Evolutionary conservation across 1,284 basidiomycete genomes (phyloP).

Genomic region (Marasmius fiardii): DNA sequence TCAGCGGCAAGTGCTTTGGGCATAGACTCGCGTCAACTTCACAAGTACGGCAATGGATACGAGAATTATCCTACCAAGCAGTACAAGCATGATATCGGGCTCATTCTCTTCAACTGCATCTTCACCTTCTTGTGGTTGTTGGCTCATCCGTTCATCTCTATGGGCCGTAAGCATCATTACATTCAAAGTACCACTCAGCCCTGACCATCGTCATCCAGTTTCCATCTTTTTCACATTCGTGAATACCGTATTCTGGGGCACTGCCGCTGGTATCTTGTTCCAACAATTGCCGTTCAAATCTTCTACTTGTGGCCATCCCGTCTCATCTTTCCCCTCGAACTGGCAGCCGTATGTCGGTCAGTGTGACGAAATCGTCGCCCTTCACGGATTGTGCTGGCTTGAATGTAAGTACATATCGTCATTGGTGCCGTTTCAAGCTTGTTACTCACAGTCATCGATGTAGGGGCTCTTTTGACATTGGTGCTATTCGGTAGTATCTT

Average conservation of each 20-base stretch:
- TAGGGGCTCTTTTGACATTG: constrained; percentile 23
- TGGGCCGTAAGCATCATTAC: constrained; percentile 21
- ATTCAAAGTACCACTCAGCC: not conserved
- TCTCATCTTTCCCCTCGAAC: constrained; percentile 16
- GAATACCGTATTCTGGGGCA: constrained; percentile 28
- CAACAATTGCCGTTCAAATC: constrained; percentile 23
- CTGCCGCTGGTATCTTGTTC: constrained; percentile 26
- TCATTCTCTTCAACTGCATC: constrained; percentile 21
- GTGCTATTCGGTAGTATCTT: constrained; percentile 23
- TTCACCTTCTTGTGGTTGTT: constrained; percentile 21
- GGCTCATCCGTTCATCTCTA: constrained; percentile 20
- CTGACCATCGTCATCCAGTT: constrained; percentile 10
- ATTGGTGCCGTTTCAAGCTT: not conserved
- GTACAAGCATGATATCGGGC: constrained; percentile 25
- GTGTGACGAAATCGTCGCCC: constrained; percentile 24
- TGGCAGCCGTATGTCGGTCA: constrained; percentile 23
- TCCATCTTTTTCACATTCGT: constrained; percentile 22
- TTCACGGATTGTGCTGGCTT: constrained; percentile 26
- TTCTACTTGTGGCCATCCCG: constrained; percentile 15
- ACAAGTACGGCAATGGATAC: constrained; percentile 22
- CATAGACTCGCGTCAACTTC: constrained; percentile 25
- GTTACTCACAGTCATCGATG: not conserved
- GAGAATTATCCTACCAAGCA: constrained; percentile 23
- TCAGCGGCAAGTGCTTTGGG: constrained; percentile 24
- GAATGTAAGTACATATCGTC: constrained; percentile 18